Evolutionary conservation across 1,284 basidiomycete genomes (phyloP), one percentile per base, ranked within the genome.

Genomic region (Pisolithus thermaeus): DNA sequence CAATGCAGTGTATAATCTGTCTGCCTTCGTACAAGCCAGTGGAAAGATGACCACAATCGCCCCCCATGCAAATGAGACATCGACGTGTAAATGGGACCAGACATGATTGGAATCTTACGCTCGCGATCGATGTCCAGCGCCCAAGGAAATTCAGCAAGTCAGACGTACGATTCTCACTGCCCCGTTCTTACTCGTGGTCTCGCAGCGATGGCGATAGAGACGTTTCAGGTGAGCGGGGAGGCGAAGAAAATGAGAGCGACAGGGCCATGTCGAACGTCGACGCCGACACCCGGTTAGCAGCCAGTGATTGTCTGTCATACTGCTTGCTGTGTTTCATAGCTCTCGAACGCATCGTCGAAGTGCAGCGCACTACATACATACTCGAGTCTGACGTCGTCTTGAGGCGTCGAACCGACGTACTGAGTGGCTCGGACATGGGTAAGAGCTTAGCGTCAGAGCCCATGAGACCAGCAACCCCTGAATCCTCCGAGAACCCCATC

Each of bases 291-390:
- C 85, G 49, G 23, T 56, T 65, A 35, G 63, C 50, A 36, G 64
- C 59, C 4, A 72, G 64, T 5, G 56, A 65, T 35, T 18, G 64
- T 56, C 7, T 64, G 47, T 68, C 65, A 55, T 80, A 75, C 45
- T 69, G 69, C 58, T 83, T 78, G 58, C 81, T 81, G 67, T 87
- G 82, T 76, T 70, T 93, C 89, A 64, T 94, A 97, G n/a, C 91
- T 78, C 53, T 92, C 91, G 66, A 89, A 97, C 0, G 94, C 94
- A 67, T 97, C 94, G 60, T 94, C 86, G 50, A 90, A 73, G 32
- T 72, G 74, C 11, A 69, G 63, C 23, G 70, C 39, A 39, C 56
- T n/a, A n/a, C n/a, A n/a, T n/a, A n/a, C n/a, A n/a, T 40, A 4
- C 53, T 50, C 32, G 54, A 52, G 3, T 62, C 58, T 36, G 59